These are phyloP conservation scores for Cladosporium phlei DNA, from an alignment of 2,329 filamentous ascomycete genomes.

Conservation along the genomic window DNA sequence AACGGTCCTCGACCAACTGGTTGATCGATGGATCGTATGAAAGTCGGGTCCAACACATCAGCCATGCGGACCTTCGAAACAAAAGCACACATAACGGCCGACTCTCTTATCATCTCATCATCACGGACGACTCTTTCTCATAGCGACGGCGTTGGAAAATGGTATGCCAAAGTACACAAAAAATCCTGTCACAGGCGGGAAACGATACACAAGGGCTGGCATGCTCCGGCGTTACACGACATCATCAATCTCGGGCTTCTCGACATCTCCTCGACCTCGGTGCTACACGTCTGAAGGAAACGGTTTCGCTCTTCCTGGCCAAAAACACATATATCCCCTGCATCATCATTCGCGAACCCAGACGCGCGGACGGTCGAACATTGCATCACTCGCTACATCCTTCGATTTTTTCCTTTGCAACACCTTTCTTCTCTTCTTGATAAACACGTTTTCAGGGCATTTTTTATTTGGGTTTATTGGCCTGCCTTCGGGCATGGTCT, in stretches of 20 bases:
- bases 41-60: not conserved
- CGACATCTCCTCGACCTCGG: too few species aligned
- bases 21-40: not conserved
- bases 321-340: slow-evolving; percentile 4
- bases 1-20: not conserved
- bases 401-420: not conserved
- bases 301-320: not conserved
- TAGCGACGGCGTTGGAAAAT: not conserved
- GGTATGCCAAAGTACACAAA: not conserved
- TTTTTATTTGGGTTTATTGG: too few species aligned
- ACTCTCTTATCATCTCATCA: not conserved
- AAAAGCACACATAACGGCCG: not conserved
- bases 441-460: not conserved
- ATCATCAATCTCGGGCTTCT: not conserved
- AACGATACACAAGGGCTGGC: not conserved
- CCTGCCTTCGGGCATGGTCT: not conserved
- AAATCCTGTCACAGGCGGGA: not conserved
- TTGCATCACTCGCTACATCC: slow-evolving; percentile 3
- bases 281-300: not conserved
- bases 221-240: not conserved
- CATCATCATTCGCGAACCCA: slow-evolving; percentile 11
- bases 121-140: not conserved
- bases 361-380: slow-evolving; percentile 6
- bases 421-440: not conserved
- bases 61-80: not conserved